Conservation (phyloP, 352 stramenopile species). For the Globisporangium paroecandrum region DNA sequence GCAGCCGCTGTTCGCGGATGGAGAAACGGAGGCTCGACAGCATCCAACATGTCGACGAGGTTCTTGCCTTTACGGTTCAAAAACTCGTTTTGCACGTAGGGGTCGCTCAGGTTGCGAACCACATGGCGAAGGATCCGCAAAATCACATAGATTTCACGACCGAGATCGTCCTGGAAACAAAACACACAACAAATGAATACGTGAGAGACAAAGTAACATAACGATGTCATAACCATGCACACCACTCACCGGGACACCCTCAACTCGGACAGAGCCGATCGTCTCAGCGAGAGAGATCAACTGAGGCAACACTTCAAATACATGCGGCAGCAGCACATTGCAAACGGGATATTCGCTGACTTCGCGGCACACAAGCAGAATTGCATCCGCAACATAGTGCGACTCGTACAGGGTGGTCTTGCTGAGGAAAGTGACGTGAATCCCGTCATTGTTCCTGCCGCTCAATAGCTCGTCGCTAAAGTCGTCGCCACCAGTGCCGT, state of each 20-base stretch:
- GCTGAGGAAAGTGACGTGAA: constrained; percentile 63
- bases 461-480: constrained; percentile 17
- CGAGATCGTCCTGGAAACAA: constrained; percentile 50
- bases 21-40: constrained; percentile 62
- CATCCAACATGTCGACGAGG: constrained; percentile 51
- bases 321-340: constrained; percentile 44
- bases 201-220: neutral
- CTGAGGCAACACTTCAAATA: constrained; percentile 57
- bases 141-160: constrained; percentile 68
- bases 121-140: constrained; percentile 61
- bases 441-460: constrained; percentile 32
- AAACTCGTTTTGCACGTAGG: constrained; percentile 43
- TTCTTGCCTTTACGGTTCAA: constrained; percentile 34
- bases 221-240: neutral
- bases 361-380: constrained; percentile 64
- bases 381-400: constrained; percentile 62
- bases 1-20: constrained; percentile 55
- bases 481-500: constrained; percentile 3
- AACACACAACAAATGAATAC: constrained; percentile 6
- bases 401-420: constrained; percentile 61
- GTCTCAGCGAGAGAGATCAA: constrained; percentile 56
- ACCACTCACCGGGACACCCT: constrained; percentile 60
- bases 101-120: constrained; percentile 52
- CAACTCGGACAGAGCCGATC: constrained; percentile 58
- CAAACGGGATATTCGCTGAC: constrained; percentile 44